These are phyloP conservation scores for Beauveria sp. DNA, from an alignment of 2,329 filamentous ascomycete species.

Conservation along the genomic window DNA sequence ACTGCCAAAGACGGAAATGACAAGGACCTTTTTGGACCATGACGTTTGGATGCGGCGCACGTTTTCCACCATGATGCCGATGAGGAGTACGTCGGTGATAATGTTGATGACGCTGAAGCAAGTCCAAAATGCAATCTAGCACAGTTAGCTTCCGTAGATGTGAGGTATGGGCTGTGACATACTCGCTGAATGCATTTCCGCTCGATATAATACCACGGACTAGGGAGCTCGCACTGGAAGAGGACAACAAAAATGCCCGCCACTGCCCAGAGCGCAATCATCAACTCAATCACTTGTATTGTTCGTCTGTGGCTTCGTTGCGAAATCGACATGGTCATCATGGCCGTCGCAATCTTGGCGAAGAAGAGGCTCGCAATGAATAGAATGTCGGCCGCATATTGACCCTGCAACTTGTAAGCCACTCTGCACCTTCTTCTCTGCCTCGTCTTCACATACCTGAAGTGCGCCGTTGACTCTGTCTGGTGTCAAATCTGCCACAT, in stretches of 20 bases:
- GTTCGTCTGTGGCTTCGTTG: constrained; percentile 18
- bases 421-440: not conserved
- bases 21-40: constrained; percentile 20
- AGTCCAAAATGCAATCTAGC: constrained; percentile 6
- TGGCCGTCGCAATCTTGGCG: constrained; percentile 21
- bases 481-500: constrained; percentile 13
- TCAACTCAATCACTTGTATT: constrained; percentile 15
- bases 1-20: constrained; percentile 24
- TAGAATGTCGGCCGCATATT: constrained; percentile 21
- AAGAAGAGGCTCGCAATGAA: constrained; percentile 19
- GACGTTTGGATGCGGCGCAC: constrained; percentile 23
- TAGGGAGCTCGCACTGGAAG: constrained; percentile 21
- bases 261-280: constrained; percentile 19
- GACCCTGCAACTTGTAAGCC: constrained; percentile 4
- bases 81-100: not conserved
- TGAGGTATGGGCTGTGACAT: not conserved
- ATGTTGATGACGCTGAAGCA: constrained; percentile 9
- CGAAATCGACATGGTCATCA: constrained; percentile 20
- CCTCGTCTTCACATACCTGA: constrained; percentile 16
- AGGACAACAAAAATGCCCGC: constrained; percentile 19
- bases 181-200: constrained; percentile 15
- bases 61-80: constrained; percentile 18
- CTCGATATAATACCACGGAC: constrained; percentile 21
- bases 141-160: not conserved
- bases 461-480: constrained; percentile 17